Conservation (phyloP, 75 land plant species). For the Isoetes taiwanensis region DNA sequence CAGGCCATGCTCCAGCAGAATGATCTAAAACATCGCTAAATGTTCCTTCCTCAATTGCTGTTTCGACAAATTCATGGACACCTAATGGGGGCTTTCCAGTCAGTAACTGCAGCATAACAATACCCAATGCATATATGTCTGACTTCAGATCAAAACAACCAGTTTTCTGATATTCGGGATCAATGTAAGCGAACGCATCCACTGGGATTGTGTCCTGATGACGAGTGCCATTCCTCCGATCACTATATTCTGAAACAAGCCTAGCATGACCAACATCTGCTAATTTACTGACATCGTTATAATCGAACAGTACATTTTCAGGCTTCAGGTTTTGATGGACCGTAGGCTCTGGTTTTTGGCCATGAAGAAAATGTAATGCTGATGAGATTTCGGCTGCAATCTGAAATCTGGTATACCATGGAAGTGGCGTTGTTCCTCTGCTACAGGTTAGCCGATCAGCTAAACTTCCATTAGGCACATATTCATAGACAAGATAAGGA, state of each 20-base stretch:
- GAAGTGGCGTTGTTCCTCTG: constrained; percentile 28
- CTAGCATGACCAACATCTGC: constrained; percentile 64
- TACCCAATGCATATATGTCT: constrained; percentile 58
- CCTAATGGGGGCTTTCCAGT: constrained; percentile 52
- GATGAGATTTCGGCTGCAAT: constrained; percentile 58
- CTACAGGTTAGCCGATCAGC: constrained; percentile 31
- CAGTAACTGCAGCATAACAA: constrained; percentile 47
- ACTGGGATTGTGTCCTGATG: constrained; percentile 41
- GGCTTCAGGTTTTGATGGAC: constrained; percentile 67
- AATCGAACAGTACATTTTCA: constrained; percentile 56
- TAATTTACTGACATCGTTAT: constrained; percentile 54
- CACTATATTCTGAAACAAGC: constrained; percentile 12
- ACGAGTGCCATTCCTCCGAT: not conserved
- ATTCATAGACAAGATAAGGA: constrained; percentile 35
- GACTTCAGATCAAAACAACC: constrained; percentile 44
- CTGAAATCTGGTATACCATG: constrained; percentile 44
- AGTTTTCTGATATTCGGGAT: constrained; percentile 67
- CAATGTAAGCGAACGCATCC: constrained; percentile 66
- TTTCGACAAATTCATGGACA: constrained; percentile 35
- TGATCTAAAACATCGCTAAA: constrained; percentile 32
- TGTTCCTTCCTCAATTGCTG: constrained; percentile 24
- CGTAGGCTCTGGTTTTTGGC: constrained; percentile 38
- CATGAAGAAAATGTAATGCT: constrained; percentile 53
- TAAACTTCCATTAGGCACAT: constrained; percentile 34
- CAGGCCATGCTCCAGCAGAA: constrained; percentile 32